These are phyloP conservation scores for Penicillium brasilianum DNA, from an alignment of 2,329 filamentous ascomycete genomes.

Conservation along the genomic window DNA sequence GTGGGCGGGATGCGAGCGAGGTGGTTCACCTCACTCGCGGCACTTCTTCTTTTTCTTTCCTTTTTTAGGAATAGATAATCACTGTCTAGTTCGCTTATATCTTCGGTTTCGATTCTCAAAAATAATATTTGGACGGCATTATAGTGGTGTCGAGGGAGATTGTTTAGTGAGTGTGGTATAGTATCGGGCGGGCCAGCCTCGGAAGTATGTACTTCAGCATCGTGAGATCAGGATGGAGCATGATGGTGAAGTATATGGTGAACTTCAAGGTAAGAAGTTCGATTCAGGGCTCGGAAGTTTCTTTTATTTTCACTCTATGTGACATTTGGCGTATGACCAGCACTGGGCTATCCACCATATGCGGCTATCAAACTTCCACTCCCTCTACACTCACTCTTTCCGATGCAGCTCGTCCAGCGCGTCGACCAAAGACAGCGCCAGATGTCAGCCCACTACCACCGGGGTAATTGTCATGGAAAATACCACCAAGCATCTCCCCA, in stretches of 20 bases:
- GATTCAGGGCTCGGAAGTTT: neutral
- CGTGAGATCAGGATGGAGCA: neutral
- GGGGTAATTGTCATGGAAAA: constrained; percentile 69
- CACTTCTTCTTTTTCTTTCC: no score
- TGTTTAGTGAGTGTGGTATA: neutral
- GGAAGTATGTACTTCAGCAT: neutral
- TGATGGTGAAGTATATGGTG: neutral
- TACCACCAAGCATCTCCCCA: constrained; percentile 69
- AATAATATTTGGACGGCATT: no score
- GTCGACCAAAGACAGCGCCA: constrained; percentile 59
- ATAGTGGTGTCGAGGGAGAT: no score
- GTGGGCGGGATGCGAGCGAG: no score
- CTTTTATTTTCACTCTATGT: neutral
- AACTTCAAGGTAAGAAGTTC: neutral
- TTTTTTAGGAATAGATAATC: no score
- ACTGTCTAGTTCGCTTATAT: no score
- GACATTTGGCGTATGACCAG: neutral
- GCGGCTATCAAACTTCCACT: neutral
- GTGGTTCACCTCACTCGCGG: no score
- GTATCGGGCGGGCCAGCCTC: no score
- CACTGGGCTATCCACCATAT: neutral
- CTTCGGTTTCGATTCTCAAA: no score
- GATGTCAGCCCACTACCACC: constrained; percentile 67
- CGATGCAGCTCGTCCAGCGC: constrained; percentile 41
- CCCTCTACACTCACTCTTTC: neutral